These are phyloP conservation scores for Tetrapisispora pingtungensis DNA, from an alignment of 805 yeast genomes.

Conservation along the genomic window DNA sequence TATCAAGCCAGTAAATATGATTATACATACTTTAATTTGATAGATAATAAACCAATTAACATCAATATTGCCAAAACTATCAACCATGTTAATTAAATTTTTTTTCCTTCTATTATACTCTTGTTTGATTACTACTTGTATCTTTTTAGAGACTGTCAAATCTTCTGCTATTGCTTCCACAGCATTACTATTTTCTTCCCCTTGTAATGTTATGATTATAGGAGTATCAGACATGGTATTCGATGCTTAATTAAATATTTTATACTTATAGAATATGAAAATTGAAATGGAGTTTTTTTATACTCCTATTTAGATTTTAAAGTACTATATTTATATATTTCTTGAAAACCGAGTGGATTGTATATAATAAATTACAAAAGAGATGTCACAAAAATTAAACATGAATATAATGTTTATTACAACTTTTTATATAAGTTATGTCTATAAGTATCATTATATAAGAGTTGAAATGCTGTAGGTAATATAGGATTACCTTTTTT, in stretches of 20 bases:
- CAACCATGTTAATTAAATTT: not conserved
- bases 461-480: not conserved
- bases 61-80: constrained; percentile 1
- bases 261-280: too few relatives aligned
- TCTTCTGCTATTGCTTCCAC: not conserved
- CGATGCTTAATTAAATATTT: too few relatives aligned
- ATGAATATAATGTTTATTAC: not conserved
- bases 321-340: too few relatives aligned
- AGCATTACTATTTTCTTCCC: too few relatives aligned
- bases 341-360: too few relatives aligned
- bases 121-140: not conserved
- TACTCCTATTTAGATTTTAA: too few relatives aligned
- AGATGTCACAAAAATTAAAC: not conserved
- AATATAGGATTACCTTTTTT: not conserved
- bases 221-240: not conserved
- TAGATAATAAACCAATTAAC: not conserved
- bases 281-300: too few relatives aligned
- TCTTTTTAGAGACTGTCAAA: not conserved
- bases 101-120: not conserved
- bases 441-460: constrained; percentile 2
- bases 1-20: too few relatives aligned
- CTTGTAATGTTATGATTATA: not conserved
- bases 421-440: constrained; percentile 2
- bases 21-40: constrained; percentile 2
- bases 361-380: too few relatives aligned